phyloP scores from a whole-genome alignment of 495 filamentous ascomycete species.

The Hypoxylon subgilvum region DNA sequence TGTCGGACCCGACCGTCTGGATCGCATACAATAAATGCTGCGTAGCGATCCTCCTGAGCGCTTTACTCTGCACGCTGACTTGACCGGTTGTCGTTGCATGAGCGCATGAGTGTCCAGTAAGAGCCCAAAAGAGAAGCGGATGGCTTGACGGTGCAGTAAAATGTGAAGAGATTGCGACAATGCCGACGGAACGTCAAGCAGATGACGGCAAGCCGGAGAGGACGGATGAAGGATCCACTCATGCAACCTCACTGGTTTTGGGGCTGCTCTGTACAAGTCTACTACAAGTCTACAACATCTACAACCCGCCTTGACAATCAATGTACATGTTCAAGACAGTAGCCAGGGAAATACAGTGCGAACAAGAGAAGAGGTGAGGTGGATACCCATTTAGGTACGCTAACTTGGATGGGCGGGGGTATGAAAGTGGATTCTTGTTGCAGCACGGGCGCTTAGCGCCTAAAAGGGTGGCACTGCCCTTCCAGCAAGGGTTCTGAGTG shows the following conservation, averaged over 20 bases:
- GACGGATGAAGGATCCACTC: conserved; percentile 20
- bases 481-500: conserved; percentile 20
- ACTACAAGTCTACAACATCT: neutral
- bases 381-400: no score
- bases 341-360: neutral
- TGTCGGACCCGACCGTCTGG: conserved; percentile 33
- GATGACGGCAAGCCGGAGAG: conserved; percentile 36
- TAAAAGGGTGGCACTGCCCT: conserved; percentile 35
- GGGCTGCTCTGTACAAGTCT: conserved; percentile 3
- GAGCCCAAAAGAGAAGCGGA: conserved; percentile 35
- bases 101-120: conserved; percentile 18
- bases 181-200: conserved; percentile 33
- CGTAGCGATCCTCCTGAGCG: conserved; percentile 21
- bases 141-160: conserved; percentile 22
- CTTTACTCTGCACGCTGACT: conserved; percentile 18
- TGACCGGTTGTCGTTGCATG: conserved; percentile 2
- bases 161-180: conserved; percentile 35
- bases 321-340: no score
- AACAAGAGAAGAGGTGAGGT: neutral
- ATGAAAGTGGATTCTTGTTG: conserved; percentile 4
- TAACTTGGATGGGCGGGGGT: no score
- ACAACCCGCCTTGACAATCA: no score
- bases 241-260: conserved; percentile 3
- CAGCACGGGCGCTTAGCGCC: conserved; percentile 35
- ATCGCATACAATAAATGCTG: conserved; percentile 31